Percentiles rank a stretch among this genome's conserved stretches.
phyloP scores from a whole-genome alignment of 1,139 yeast species.

The Sugiyamaella xylanicola region DNA sequence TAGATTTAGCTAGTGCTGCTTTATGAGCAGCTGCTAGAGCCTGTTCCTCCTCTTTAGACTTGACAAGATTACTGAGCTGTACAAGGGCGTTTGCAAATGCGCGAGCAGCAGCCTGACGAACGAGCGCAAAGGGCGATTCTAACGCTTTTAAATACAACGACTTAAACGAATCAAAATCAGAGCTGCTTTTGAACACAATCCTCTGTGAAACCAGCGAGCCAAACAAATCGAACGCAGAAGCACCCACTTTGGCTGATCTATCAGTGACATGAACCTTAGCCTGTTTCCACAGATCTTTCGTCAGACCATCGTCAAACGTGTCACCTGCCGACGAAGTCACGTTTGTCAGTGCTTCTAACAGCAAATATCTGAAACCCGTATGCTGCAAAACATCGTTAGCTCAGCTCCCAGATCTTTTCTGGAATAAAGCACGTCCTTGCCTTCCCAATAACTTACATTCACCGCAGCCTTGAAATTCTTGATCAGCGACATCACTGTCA shows the following conservation, averaged over 20 bases:
- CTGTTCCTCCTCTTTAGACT: constrained; percentile 30
- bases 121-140: constrained; percentile 35
- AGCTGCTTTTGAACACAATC: constrained; percentile 35
- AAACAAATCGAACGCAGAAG: constrained; percentile 38
- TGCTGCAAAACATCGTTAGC: too few relatives aligned
- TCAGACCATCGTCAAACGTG: constrained; percentile 39
- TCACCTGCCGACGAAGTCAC: constrained; percentile 37
- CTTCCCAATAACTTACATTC: constrained; percentile 34
- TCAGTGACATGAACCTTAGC: constrained; percentile 36
- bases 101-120: constrained; percentile 40
- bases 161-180: constrained; percentile 40
- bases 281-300: constrained; percentile 41
- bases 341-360: constrained; percentile 33
- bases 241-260: constrained; percentile 38
- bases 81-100: constrained; percentile 37
- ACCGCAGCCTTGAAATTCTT: constrained; percentile 36
- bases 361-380: constrained; percentile 37
- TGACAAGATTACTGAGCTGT: constrained; percentile 30
- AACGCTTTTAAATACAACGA: constrained; percentile 36
- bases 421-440: too few relatives aligned
- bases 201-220: constrained; percentile 29
- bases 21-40: constrained; percentile 23
- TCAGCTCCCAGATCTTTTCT: too few relatives aligned
- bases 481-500: constrained; percentile 37
- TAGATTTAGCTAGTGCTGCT: constrained; percentile 21